phyloP scores from a whole-genome alignment of 345 rosid species.

The Turnera subulata region DNA sequence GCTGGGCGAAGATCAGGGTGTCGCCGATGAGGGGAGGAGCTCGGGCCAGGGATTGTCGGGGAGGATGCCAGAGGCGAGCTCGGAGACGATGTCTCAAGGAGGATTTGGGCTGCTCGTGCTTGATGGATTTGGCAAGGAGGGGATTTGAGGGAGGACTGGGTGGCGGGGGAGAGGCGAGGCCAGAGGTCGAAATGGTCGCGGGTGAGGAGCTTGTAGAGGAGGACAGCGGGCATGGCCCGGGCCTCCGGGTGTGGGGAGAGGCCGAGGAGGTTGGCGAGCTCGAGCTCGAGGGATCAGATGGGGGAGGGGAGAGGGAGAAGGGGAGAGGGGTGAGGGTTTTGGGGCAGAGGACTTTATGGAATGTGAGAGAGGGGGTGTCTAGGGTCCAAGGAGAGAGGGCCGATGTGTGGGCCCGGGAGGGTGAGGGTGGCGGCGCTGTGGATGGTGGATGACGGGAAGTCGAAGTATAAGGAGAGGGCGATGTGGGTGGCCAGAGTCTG shows the following conservation, averaged over 20 bases:
- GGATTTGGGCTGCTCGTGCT: too few relatives aligned
- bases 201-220: too few relatives aligned
- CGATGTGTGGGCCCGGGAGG: slow-evolving; percentile 45
- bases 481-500: slow-evolving; percentile 68
- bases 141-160: too few relatives aligned
- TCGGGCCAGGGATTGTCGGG: too few relatives aligned
- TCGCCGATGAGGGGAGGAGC: too few relatives aligned
- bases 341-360: slow-evolving; percentile 44
- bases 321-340: slow-evolving; percentile 42
- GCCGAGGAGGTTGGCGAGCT: slow-evolving; percentile 37
- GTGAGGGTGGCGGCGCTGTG: slow-evolving; percentile 72
- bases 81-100: too few relatives aligned
- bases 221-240: too few relatives aligned
- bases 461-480: slow-evolving; percentile 67
- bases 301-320: slow-evolving; percentile 37
- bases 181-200: too few relatives aligned
- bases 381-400: slow-evolving; percentile 49
- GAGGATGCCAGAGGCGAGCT: too few relatives aligned
- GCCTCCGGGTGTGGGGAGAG: slow-evolving; percentile 57
- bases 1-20: too few relatives aligned
- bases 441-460: slow-evolving; percentile 65
- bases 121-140: too few relatives aligned
- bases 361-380: slow-evolving; percentile 65
- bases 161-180: too few relatives aligned
- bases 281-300: slow-evolving; percentile 39